Conservation (phyloP, 352 stramenopile species). For the Thalassiosira allenii region DNA sequence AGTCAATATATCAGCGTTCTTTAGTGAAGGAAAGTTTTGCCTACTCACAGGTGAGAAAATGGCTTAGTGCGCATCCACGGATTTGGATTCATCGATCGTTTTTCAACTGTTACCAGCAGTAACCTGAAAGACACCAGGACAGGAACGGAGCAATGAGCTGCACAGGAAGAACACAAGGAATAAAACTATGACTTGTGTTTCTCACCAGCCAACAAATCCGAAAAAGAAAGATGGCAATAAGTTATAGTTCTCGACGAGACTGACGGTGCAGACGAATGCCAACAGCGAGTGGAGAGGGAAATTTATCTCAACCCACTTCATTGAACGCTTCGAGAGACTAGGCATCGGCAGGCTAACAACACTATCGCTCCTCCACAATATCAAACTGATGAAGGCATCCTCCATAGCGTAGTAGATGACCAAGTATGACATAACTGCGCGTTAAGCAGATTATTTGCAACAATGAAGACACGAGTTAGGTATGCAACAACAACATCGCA, state of each 20-base stretch:
- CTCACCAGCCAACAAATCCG: constrained; percentile 43
- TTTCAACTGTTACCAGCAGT: constrained; percentile 63
- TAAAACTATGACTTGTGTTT: no score
- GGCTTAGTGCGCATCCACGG: constrained; percentile 64
- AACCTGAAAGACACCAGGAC: no score
- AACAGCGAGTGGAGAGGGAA: constrained; percentile 76
- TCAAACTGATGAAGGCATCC: constrained; percentile 68
- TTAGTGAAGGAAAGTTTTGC: no score
- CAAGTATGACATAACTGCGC: no score
- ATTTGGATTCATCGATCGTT: constrained; percentile 61
- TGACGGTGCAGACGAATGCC: constrained; percentile 61
- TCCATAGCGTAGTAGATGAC: constrained; percentile 68
- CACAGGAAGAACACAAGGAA: no score
- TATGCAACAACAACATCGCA: no score
- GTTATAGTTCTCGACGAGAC: constrained; percentile 72
- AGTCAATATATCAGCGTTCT: no score
- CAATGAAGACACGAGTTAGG: no score
- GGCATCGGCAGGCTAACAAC: constrained; percentile 39
- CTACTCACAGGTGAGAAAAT: no score
- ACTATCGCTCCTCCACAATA: constrained; percentile 73
- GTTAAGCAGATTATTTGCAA: no score
- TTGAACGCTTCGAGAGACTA: constrained; percentile 11
- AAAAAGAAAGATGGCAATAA: constrained; percentile 66
- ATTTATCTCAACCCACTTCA: constrained; percentile 41
- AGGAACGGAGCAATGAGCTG: no score